phyloP scores from a whole-genome alignment of 2,329 filamentous ascomycete genomes.

The Microdochium nivale region DNA sequence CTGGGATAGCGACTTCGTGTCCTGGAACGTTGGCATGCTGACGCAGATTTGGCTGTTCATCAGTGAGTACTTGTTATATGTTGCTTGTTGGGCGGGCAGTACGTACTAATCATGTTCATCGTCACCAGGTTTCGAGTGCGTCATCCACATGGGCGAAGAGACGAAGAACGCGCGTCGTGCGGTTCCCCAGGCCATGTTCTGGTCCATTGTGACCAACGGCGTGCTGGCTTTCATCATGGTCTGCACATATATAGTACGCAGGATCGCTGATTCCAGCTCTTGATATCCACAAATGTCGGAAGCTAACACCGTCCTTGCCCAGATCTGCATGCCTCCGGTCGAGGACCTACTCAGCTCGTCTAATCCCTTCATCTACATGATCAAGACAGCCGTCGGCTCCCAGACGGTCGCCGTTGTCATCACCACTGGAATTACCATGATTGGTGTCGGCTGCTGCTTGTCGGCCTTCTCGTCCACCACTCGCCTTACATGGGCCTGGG shows the following conservation, averaged over 20 bases:
- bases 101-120: neutral
- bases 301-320: no score
- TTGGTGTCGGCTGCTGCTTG: constrained; percentile 1
- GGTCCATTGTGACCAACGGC: constrained; percentile 4
- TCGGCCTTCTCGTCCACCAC: constrained; percentile 3
- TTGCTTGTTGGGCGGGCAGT: neutral
- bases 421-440: neutral
- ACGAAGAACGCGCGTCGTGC: constrained; percentile 5
- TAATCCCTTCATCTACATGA: constrained; percentile 3
- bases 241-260: neutral
- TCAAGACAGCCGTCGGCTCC: constrained; percentile 1
- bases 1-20: constrained; percentile 4
- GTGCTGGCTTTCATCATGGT: constrained; percentile 4
- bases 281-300: no score
- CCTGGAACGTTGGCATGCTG: constrained; percentile 3
- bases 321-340: constrained; percentile 5
- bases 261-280: no score
- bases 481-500: no score
- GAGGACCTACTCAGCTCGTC: constrained; percentile 2
- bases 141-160: constrained; percentile 7
- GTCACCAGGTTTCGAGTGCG: constrained; percentile 3
- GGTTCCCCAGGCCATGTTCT: constrained; percentile 4
- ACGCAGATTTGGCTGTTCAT: constrained; percentile 7
- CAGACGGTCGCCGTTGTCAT: neutral
- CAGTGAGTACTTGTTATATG: neutral